A percentile compares a stretch with the other conserved stretches of the same genome.
phyloP scores from a whole-genome alignment of 768 basidiomycete genomes.

The Lentinula guzmanii region DNA sequence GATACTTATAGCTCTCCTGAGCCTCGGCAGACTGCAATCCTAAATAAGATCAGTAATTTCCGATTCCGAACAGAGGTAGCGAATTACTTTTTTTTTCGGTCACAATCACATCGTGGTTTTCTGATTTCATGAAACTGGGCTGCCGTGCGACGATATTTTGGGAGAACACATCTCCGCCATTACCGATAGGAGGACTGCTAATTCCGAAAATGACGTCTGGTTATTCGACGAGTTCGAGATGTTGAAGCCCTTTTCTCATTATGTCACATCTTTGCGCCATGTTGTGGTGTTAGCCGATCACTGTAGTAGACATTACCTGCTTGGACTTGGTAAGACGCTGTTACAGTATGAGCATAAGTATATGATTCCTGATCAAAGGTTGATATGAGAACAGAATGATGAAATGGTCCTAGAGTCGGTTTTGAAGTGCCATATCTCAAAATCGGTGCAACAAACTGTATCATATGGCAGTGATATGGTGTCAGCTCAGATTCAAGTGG shows the following conservation, averaged over 20 bases:
- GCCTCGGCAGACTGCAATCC: background rate
- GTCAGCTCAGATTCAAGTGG: background rate
- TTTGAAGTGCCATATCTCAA: background rate
- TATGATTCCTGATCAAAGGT: background rate
- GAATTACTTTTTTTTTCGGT: background rate
- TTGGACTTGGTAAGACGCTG: background rate
- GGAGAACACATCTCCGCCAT: background rate
- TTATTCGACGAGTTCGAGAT: background rate
- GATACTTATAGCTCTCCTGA: background rate
- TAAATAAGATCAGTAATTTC: background rate
- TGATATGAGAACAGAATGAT: background rate
- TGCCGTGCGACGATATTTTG: background rate
- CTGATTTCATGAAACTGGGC: background rate
- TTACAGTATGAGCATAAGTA: background rate
- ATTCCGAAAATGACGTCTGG: background rate
- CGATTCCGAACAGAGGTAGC: background rate
- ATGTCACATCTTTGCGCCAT: background rate
- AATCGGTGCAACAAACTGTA: background rate
- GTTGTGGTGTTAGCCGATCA: background rate
- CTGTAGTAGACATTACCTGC: background rate
- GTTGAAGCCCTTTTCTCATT: background rate
- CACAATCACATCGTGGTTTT: background rate
- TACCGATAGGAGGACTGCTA: background rate
- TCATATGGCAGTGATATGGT: background rate
- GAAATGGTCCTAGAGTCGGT: background rate